Evolutionary conservation across 805 yeast genomes (phyloP), one percentile per base, ranked within the genome.

Genomic region (Groenewaldozyma tartarivorans): DNA sequence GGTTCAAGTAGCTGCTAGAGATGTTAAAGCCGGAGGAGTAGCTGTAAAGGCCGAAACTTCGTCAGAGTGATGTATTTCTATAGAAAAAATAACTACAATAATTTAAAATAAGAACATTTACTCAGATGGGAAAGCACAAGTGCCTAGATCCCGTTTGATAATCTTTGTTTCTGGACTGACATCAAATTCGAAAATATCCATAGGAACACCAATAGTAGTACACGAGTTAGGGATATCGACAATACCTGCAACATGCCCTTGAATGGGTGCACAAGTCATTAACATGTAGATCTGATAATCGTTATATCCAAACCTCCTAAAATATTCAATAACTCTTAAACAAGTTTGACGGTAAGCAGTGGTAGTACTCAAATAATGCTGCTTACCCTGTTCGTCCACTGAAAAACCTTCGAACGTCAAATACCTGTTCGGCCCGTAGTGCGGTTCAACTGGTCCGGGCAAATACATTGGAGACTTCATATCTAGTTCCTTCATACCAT

Each of bases 1-100:
- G 54, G 67, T 81, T 54, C 79, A 74, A 56, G 64, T 79, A 49
- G 71, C 79, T 44, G 84, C 77, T 36, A 59, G 67, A 18, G 60
- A 52, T 33, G 39, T 56, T 18, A 46, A 47, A 38, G 35, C 42
- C 29, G 48, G 48, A 15, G 55, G 53, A 15, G 49, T 40, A 13
- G 49, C 54, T 18, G 57, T 41, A 20, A 48, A 56, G 30, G 57
- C 56, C 5, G 54, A 47, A 20, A 24, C 33, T 20, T 22, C 21
- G 11, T 7, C n/a, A 36, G 37, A 36, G 36, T 11, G 18, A n/a
- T 7, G 11, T 26, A n/a, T 26, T 26, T 11, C 11, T 26, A 11
- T 11, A 26, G n/a, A 26, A 26, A 26, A 26, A 26, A n/a, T 26
- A 11, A n/a, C 13, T 26, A 26, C n/a, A 26, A 26, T 26, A 11